These are phyloP conservation scores for Penicillium fimorum DNA, from an alignment of 495 filamentous ascomycete genomes.

Conservation along the genomic window DNA sequence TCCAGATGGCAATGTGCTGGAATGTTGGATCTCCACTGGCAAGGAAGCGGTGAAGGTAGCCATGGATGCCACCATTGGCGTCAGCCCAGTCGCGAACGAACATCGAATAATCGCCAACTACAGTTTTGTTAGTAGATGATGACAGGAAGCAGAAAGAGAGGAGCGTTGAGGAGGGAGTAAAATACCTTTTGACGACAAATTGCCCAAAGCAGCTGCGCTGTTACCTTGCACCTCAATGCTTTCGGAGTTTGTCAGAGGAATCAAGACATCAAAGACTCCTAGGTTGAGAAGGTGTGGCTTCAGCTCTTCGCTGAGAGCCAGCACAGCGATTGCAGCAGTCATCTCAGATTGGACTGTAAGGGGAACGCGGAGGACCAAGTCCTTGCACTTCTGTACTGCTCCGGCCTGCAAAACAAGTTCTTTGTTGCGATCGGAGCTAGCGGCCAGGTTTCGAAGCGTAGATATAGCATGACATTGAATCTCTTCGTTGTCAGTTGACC, in stretches of 20 bases:
- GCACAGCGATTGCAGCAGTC: conserved; percentile 97
- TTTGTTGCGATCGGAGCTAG: conserved; percentile 96
- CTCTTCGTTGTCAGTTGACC: conserved; percentile 95
- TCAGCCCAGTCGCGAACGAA: conserved; percentile 93
- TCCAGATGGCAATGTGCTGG: conserved; percentile 99
- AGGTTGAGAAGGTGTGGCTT: conserved; percentile 89
- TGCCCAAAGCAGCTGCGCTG: conserved; percentile 92
- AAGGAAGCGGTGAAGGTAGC: conserved; percentile 89
- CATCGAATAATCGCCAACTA: conserved; percentile 94
- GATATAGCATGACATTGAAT: conserved; percentile 99
- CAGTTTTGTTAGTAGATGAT: conserved; percentile 16
- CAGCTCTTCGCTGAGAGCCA: conserved; percentile 92
- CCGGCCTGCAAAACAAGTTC: conserved; percentile 93
- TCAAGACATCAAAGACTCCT: conserved; percentile 94
- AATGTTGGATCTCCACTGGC: conserved; percentile 94
- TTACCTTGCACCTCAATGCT: conserved; percentile 99
- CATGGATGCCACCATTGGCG: conserved; percentile 90
- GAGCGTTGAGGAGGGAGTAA: background rate
- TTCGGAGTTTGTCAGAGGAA: conserved; percentile 89
- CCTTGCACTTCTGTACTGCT: conserved; percentile 97
- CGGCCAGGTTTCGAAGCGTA: conserved; percentile 90
- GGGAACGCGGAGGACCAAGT: conserved; percentile 89
- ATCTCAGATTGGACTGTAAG: conserved; percentile 97
- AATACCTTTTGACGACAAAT: conserved; percentile 93
- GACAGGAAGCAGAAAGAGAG: background rate